phyloP scores from a whole-genome alignment of 2,329 filamentous ascomycete genomes.

The Xylaria hypoxylon region DNA sequence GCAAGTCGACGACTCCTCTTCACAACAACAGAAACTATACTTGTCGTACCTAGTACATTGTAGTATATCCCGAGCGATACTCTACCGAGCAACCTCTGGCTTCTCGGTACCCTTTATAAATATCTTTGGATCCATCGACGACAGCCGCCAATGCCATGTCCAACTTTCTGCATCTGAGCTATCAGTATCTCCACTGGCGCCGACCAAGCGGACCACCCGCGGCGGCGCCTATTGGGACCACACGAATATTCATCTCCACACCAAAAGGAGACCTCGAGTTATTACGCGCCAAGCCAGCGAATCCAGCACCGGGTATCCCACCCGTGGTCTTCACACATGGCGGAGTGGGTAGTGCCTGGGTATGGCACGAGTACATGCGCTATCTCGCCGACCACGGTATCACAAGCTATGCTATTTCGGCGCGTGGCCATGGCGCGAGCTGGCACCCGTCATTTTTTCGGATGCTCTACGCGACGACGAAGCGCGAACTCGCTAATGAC shows the following conservation, averaged over 20 bases:
- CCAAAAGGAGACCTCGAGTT: conserved; percentile 61
- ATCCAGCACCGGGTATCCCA: conserved; percentile 40
- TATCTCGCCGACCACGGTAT: conserved; percentile 59
- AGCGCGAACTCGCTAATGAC: conserved; percentile 58
- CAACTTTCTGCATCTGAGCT: conserved; percentile 49
- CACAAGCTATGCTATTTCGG: conserved; percentile 64
- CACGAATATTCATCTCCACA: conserved; percentile 58
- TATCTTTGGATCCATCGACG: background rate
- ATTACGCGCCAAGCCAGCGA: conserved; percentile 55
- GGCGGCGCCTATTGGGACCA: conserved; percentile 55
- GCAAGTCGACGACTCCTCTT: conserved; percentile 15
- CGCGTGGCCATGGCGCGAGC: conserved; percentile 56
- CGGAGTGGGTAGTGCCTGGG: conserved; percentile 64
- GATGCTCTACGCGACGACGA: conserved; percentile 61
- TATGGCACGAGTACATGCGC: conserved; percentile 65
- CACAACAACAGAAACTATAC: background rate
- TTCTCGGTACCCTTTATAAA: background rate
- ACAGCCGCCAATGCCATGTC: conserved; percentile 30
- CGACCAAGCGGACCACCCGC: conserved; percentile 44
- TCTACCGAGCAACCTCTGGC: background rate
- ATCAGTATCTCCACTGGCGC: conserved; percentile 51
- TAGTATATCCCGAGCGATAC: conserved; percentile 1
- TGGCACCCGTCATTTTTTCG: conserved; percentile 59
- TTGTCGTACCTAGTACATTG: no score
- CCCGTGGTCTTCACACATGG: conserved; percentile 66